Evolutionary conservation across 495 filamentous ascomycete genomes (phyloP).

Genomic region (Cladorrhinum samala): DNA sequence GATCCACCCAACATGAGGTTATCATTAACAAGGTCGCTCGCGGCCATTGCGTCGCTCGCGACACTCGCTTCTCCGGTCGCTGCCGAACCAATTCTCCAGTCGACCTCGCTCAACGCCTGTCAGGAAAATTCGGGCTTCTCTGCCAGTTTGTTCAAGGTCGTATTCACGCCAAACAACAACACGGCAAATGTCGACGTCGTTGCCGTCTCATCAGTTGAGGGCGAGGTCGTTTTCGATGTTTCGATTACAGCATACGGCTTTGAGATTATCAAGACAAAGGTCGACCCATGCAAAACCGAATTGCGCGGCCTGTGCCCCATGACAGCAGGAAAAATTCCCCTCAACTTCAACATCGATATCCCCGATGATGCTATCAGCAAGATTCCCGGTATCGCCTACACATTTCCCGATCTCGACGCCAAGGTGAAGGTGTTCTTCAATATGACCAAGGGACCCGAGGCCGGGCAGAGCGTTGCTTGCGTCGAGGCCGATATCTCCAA

Average conservation of each 20-base stretch:
- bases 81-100: constrained; percentile 47
- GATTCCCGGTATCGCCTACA: constrained; percentile 84
- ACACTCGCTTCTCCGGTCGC: constrained; percentile 18
- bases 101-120: constrained; percentile 71
- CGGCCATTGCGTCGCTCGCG: constrained; percentile 33
- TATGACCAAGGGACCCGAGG: constrained; percentile 40
- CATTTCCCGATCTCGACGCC: constrained; percentile 87
- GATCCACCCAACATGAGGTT: constrained; percentile 29
- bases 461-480: constrained; percentile 65
- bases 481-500: constrained; percentile 88
- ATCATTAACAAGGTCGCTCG: constrained; percentile 27
- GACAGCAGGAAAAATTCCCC: constrained; percentile 75
- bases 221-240: constrained; percentile 74
- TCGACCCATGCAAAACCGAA: constrained; percentile 70
- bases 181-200: constrained; percentile 69
- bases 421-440: constrained; percentile 77
- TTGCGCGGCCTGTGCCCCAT: constrained; percentile 87
- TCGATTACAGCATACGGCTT: constrained; percentile 79
- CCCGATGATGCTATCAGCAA: constrained; percentile 47
- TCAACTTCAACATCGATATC: constrained; percentile 65
- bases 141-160: constrained; percentile 75
- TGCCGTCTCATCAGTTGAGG: constrained; percentile 77
- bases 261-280: constrained; percentile 50
- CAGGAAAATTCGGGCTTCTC: constrained; percentile 73
- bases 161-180: constrained; percentile 69